Conservation (phyloP, 495 filamentous ascomycete genomes). For the Aspergillus conjunctus region DNA sequence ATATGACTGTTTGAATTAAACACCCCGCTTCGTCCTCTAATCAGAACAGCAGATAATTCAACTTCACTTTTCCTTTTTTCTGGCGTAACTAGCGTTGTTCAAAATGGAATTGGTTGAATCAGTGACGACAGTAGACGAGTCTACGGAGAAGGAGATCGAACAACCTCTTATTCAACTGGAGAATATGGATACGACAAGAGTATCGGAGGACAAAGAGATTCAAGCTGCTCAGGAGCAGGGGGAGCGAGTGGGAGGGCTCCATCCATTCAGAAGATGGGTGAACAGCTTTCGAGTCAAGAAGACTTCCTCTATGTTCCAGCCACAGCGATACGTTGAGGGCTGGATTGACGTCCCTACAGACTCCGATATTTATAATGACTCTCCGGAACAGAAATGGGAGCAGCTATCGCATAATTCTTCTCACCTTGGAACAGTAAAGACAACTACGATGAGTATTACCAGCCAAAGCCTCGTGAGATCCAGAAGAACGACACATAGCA, state of each 20-base stretch:
- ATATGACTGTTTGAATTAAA: background rate
- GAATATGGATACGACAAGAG: slow-evolving; percentile 6
- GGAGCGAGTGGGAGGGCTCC: slow-evolving; percentile 18
- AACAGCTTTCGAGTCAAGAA: slow-evolving; percentile 52
- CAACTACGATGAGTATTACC: slow-evolving; percentile 70
- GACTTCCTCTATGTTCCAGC: slow-evolving; percentile 28
- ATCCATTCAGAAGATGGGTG: slow-evolving; percentile 58
- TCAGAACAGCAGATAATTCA: too few relatives aligned
- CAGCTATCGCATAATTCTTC: slow-evolving; percentile 72
- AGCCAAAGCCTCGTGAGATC: slow-evolving; percentile 69
- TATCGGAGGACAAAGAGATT: slow-evolving; percentile 1
- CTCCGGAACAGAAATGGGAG: slow-evolving; percentile 47
- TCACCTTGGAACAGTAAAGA: slow-evolving; percentile 75
- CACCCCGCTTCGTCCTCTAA: background rate
- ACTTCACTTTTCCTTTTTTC: background rate
- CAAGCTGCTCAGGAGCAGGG: slow-evolving; percentile 8
- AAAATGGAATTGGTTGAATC: background rate
- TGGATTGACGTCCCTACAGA: slow-evolving; percentile 46
- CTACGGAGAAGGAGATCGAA: slow-evolving; percentile 17
- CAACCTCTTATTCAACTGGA: slow-evolving; percentile 4
- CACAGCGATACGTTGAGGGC: slow-evolving; percentile 40
- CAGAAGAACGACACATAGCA: slow-evolving; percentile 53
- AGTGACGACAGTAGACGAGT: slow-evolving; percentile 18
- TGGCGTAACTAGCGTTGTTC: background rate
- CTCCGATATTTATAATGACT: slow-evolving; percentile 26